phyloP scores from a whole-genome alignment of 2,329 filamentous ascomycete species.

The Fusarium globosum region DNA sequence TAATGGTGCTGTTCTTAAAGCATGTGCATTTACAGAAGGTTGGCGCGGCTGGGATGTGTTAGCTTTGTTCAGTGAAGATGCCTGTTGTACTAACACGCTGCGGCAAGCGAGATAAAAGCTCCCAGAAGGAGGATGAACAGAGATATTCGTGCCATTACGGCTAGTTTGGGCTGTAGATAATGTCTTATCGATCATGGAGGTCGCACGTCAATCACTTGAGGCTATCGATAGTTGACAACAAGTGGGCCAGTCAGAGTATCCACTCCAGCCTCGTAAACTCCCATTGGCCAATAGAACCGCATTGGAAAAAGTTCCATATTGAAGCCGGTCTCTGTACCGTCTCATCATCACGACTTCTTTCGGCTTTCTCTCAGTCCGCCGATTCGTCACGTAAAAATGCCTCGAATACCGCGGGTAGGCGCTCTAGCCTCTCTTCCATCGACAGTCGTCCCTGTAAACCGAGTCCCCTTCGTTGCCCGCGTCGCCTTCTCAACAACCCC shows the following conservation, averaged over 20 bases:
- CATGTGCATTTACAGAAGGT: slow-evolving; percentile 78
- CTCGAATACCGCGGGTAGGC: slow-evolving; percentile 55
- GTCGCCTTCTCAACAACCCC: slow-evolving; percentile 50
- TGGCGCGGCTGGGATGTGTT: slow-evolving; percentile 62
- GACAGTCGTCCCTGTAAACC: slow-evolving; percentile 39
- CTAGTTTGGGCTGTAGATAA: slow-evolving; percentile 6
- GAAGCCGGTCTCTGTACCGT: slow-evolving; percentile 17
- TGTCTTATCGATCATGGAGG: slow-evolving; percentile 23
- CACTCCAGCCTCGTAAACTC: slow-evolving; percentile 36
- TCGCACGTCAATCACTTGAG: slow-evolving; percentile 33
- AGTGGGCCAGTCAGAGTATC: slow-evolving; percentile 20
- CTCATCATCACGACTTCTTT: slow-evolving; percentile 27
- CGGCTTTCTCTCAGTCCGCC: slow-evolving; percentile 7
- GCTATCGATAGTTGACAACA: slow-evolving; percentile 33
- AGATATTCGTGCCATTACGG: slow-evolving; percentile 55
- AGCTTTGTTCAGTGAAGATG: not conserved
- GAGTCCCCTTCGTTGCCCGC: slow-evolving; percentile 44
- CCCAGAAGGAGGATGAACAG: slow-evolving; percentile 52
- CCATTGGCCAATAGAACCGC: slow-evolving; percentile 42
- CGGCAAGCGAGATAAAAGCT: slow-evolving; percentile 51
- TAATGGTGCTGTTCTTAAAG: slow-evolving; percentile 76
- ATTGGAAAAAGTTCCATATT: slow-evolving; percentile 46
- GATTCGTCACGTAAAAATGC: slow-evolving; percentile 48
- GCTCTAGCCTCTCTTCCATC: slow-evolving; percentile 49
- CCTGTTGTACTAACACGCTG: slow-evolving; percentile 54